phyloP scores from a whole-genome alignment of 1,139 yeast species.

The Magnusiomyces fungicola region DNA sequence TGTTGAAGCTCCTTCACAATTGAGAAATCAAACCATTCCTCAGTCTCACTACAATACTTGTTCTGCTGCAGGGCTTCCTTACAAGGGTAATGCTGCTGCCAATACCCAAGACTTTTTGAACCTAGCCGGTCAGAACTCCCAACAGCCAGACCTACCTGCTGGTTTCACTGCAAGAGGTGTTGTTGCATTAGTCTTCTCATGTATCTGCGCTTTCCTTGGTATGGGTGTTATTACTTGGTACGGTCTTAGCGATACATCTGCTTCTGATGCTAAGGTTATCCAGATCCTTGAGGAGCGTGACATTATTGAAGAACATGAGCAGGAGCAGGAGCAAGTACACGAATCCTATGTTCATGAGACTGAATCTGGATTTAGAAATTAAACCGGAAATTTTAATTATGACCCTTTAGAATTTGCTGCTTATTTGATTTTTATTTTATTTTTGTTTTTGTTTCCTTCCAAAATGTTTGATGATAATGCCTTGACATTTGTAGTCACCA shows the following conservation, averaged over 20 bases:
- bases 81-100: constrained; percentile 81
- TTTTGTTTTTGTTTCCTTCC: too few species aligned
- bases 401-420: neutral
- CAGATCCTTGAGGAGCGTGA: neutral
- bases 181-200: constrained; percentile 76
- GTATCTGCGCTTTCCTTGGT: constrained; percentile 74
- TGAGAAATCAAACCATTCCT: constrained; percentile 46
- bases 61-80: constrained; percentile 41
- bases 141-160: constrained; percentile 55
- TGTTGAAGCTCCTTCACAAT: constrained; percentile 64
- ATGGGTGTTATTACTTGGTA: constrained; percentile 66
- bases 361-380: too few species aligned
- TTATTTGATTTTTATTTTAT: neutral
- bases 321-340: neutral
- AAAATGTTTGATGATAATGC: neutral
- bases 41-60: constrained; percentile 57
- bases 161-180: constrained; percentile 91
- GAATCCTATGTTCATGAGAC: too few species aligned
- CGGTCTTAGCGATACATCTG: constrained; percentile 58
- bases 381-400: neutral
- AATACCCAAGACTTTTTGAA: constrained; percentile 54
- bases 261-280: neutral
- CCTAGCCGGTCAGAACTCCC: constrained; percentile 65
- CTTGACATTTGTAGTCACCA: neutral
- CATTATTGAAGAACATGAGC: neutral